Evolutionary conservation across 352 stramenopile genomes (phyloP).

Genomic region (Globisporangium cederbergense): DNA sequence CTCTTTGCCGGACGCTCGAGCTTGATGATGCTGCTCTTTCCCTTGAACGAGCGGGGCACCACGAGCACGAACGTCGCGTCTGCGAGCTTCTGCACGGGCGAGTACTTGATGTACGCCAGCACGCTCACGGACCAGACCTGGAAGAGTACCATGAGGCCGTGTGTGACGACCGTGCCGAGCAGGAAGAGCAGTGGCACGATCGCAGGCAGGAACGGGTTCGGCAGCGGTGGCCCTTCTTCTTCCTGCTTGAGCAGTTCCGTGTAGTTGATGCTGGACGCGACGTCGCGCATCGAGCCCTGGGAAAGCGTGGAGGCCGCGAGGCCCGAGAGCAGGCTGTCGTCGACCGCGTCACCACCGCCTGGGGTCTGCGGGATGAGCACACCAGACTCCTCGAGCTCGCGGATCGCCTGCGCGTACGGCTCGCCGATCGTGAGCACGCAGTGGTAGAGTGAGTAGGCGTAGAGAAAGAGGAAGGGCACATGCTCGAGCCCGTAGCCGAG

Average conservation of each 20-base stretch:
- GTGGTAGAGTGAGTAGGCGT: constrained; percentile 70
- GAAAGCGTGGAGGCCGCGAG: constrained; percentile 71
- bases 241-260: constrained; percentile 52
- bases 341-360: constrained; percentile 25
- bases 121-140: constrained; percentile 87
- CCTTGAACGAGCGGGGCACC: constrained; percentile 81
- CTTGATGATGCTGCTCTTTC: constrained; percentile 82
- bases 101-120: constrained; percentile 84
- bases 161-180: constrained; percentile 67
- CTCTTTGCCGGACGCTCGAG: constrained; percentile 42
- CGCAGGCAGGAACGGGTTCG: constrained; percentile 88
- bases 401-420: constrained; percentile 72
- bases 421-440: constrained; percentile 61
- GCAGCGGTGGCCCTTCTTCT: constrained; percentile 67
- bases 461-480: constrained; percentile 61
- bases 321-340: constrained; percentile 37
- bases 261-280: constrained; percentile 49
- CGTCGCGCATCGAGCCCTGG: constrained; percentile 62
- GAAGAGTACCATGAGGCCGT: constrained; percentile 86
- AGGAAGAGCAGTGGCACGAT: constrained; percentile 89
- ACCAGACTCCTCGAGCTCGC: constrained; percentile 64
- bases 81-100: constrained; percentile 48
- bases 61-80: constrained; percentile 80
- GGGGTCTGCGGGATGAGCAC: constrained; percentile 32
- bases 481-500: constrained; percentile 71